A percentile compares a stretch with the other conserved stretches of the same genome.
phyloP scores from a whole-genome alignment of 2,329 filamentous ascomycete species.

The Aspergillus piperis region DNA sequence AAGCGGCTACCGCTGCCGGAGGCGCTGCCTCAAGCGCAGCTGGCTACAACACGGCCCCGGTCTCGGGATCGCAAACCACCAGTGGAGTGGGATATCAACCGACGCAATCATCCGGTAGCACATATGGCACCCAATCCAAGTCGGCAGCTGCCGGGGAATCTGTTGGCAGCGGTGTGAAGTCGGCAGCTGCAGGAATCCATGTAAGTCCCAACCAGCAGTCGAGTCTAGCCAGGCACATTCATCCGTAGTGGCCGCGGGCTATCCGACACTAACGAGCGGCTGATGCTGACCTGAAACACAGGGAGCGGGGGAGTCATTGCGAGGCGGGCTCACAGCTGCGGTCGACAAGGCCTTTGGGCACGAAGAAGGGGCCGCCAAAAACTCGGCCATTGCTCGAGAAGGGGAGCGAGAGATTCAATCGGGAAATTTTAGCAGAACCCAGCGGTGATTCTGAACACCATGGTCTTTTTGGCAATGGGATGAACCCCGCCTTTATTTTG shows the following conservation, averaged over 20 bases:
- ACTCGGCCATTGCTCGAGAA: constrained; percentile 38
- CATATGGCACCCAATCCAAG: constrained; percentile 12
- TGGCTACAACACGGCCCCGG: constrained; percentile 19
- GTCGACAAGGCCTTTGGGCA: constrained; percentile 44
- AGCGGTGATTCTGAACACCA: constrained; percentile 2
- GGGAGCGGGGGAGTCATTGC: constrained; percentile 45
- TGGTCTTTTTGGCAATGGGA: neutral
- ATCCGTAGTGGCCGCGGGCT: constrained; percentile 3
- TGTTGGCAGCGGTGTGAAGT: constrained; percentile 29
- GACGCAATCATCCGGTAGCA: constrained; percentile 18
- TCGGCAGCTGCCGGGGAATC: constrained; percentile 22
- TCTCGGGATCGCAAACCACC: constrained; percentile 1
- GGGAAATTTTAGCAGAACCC: constrained; percentile 27
- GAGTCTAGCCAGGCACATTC: neutral
- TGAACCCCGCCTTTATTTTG: neutral
- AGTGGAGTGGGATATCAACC: constrained; percentile 15
- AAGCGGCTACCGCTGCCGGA: constrained; percentile 22
- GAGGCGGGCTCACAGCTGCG: constrained; percentile 39
- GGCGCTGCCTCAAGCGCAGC: constrained; percentile 27
- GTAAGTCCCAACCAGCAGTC: constrained; percentile 27
- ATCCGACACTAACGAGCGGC: neutral
- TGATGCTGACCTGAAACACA: constrained; percentile 22
- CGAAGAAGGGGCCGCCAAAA: constrained; percentile 37
- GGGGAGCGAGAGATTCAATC: constrained; percentile 39
- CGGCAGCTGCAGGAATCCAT: constrained; percentile 36